Conservation (phyloP, 306 rosid species). For the Albizia julibrissin region DNA sequence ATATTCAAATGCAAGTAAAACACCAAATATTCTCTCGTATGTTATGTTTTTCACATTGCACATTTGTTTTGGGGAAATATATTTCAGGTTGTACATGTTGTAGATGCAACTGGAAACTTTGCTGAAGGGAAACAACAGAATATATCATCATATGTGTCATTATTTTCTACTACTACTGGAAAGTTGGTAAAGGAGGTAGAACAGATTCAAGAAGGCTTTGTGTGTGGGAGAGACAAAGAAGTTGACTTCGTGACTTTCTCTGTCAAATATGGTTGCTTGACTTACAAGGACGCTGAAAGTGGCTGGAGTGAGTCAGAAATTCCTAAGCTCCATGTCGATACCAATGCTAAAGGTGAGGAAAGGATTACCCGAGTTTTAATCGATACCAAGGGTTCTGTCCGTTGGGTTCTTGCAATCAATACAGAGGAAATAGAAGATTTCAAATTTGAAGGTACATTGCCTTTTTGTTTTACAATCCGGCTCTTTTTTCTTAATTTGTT, state of each 20-base stretch:
- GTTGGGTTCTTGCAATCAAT: slow-evolving; percentile 88
- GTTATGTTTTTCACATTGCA: slow-evolving; percentile 22
- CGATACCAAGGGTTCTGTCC: slow-evolving; percentile 75
- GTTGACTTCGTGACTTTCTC: slow-evolving; percentile 85
- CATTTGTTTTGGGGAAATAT: not conserved
- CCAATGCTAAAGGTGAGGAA: slow-evolving; percentile 46
- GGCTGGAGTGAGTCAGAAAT: slow-evolving; percentile 82
- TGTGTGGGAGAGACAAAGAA: slow-evolving; percentile 66
- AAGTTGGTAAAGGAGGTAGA: slow-evolving; percentile 78
- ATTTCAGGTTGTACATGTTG: slow-evolving; percentile 90
- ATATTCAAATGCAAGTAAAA: not conserved
- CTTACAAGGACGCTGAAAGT: slow-evolving; percentile 46
- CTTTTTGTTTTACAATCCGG: slow-evolving; percentile 5
- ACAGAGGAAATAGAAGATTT: slow-evolving; percentile 76
- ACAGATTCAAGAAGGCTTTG: slow-evolving; percentile 71
- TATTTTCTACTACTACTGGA: slow-evolving; percentile 89
- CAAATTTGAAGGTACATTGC: slow-evolving; percentile 55
- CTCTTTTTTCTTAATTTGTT: not conserved
- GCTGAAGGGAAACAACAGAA: slow-evolving; percentile 50
- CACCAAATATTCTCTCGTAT: not conserved
- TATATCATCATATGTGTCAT: slow-evolving; percentile 69
- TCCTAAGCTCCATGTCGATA: slow-evolving; percentile 52
- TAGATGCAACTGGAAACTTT: slow-evolving; percentile 59
- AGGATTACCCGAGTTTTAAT: slow-evolving; percentile 63
- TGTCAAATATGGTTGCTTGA: slow-evolving; percentile 77